Evolutionary conservation across 192 early-diverging fungal genomes (phyloP), one percentile per base, ranked within the genome.

Genomic region (Jimgerdemannia lactiflua): DNA sequence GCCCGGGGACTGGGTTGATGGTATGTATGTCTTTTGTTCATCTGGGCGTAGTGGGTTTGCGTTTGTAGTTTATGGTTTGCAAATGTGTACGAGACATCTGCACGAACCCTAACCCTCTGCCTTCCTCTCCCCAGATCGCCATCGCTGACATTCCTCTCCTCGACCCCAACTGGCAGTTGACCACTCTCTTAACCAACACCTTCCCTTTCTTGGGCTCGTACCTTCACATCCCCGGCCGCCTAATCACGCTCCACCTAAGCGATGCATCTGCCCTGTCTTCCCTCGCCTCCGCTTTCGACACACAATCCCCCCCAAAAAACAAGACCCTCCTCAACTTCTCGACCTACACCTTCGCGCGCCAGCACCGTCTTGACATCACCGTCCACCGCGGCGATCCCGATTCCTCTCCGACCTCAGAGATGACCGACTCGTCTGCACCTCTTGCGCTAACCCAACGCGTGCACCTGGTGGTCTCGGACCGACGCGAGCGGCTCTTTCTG

Each of bases 1-100:
- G 73, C 3, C 74, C 74, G 39, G 77, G 85, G 8, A 80, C 79
- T 11, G 75, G 78, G 17, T 44, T 83, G 65, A 42, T 83, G 70
- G 81, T 82, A 73, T 63, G 69, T 65, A 73, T 29, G 29, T 29
- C 29, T 29, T 29, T 29, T 29, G 29, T 29, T 29, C 29, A 29
- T 29, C 29, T 29, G 29, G 29, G 29, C 29, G 29, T 29, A 1
- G 29, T 29, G 29, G 29, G 1, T 1, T 29, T 1, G 29, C 29
- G 29, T 29, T 29, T 29, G 29, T 29, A 29, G 29, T 29, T 29
- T 29, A 29, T 29, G 29, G 29, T 29, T 29, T 29, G 29, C 29
- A 29, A 29, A 29, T 29, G 29, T 1, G 29, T 29, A 29, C 29
- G 29, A 29, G 29, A 29, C 29, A 29, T 1, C 29, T 29, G 29